Evolutionary conservation across 192 early-diverging fungal genomes (phyloP), one percentile per base, ranked within the genome.

Genomic region (Entrophospora sp.): DNA sequence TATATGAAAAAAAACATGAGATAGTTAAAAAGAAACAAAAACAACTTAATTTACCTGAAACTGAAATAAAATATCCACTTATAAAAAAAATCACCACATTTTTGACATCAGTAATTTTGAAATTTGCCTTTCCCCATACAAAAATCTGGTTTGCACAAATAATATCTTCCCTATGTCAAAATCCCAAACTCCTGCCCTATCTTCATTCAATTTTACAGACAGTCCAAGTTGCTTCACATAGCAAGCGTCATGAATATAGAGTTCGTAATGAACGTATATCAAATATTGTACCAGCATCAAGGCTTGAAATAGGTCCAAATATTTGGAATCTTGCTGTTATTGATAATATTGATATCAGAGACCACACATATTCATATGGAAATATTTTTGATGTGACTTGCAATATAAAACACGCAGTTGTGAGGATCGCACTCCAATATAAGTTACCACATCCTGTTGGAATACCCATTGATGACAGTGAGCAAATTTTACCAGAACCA

Each of bases 281-380:
- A 5, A 13, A 8, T n/a, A 27, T 24, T 36, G 5, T 22, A 9
- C 61, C 30, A 18, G 10, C 5, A 27, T n/a, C 30, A 48, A 63
- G 35, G 18, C 8, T 63, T 48, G 3, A 35, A 31, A 14, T 4
- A 20, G 43, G 61, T 12, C 4, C 28, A 7, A 13, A 46, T 3
- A 48, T 62, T 31, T 62, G 61, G 43, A 62, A 46, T 46, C 31
- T 63, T 16, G 10, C 31, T 32, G 44, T 63, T 10, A 63, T 63
- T n/a, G 18, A 48, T 7, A 61, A 61, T 27, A 61, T 61, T 45
- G 60, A 46, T 20, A 31, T 61, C 20, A 42, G 12, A 2, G 12
- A 37, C 22, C 18, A 37, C 1, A 27, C 36, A 40, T 59, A 24
- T 59, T 4, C 13, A 9, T 42, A 24, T 42, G 36, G 38, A 24